Base-by-base conservation (phyloP, 345 rosid genomes). In the Xanthoceras sorbifolium region DNA sequence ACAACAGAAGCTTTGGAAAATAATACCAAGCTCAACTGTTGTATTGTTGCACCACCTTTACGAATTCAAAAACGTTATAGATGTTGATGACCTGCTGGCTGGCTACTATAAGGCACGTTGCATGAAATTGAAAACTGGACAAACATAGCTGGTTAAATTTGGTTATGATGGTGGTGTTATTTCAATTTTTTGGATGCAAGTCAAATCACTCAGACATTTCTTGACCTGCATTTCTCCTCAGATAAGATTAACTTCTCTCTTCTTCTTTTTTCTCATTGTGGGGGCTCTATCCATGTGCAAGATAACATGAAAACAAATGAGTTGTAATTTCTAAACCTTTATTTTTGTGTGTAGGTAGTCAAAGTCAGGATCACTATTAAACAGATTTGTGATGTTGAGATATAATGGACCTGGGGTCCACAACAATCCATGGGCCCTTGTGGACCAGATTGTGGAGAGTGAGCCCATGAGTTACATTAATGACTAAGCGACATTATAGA, bases 201-300 rank as follows among this genome's bases (percentile, higher is more conserved):
- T 32, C 25, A 69, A 50, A 46, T 69, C 31, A 20, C n/a, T 69
- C 31, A 20, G 25, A 29, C 25, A 50, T 50, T 29, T 48, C 25
- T 69, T 69, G 17, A 69, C 42, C 20, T 50, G 6, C 22, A 22
- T 54, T n/a, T 15, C 3, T 23, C 65, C 60, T 22, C 64, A 61
- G 66, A 67, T 72, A 23, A 68, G 74, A 75, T 57, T 70, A 66
- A 9, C 26, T 36, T 71, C n/a, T 64, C 22, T 72, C 74, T 22
- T n/a, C n/a, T n/a, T n/a, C n/a, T 26, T 61, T 36, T 22, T 67
- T 66, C 64, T 60, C 6, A 17, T 9, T 17, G 77, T 83, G 36
- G 46, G 81, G 83, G 85, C 86, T 86, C 78, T 64, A 74, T 82
- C 87, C 89, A 84, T 78, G 86, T 84, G 89, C 85, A 70, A 28